These are phyloP conservation scores for Flaveria brownii DNA, from an alignment of 129 eudicot species.

Conservation along the genomic window DNA sequence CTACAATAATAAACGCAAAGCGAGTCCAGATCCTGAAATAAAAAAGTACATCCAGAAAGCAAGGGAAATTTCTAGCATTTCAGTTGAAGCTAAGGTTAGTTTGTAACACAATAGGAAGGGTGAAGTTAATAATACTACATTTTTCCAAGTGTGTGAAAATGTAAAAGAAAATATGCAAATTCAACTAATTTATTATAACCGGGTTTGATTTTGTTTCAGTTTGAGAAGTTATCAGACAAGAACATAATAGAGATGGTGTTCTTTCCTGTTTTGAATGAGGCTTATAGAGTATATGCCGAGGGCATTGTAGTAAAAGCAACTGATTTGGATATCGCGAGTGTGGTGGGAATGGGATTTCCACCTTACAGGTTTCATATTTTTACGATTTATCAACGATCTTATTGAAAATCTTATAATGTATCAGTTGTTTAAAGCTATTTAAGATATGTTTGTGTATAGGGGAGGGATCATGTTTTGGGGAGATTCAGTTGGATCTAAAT, in stretches of 20 bases:
- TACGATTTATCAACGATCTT: background rate
- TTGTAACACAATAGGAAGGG: background rate
- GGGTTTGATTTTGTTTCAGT: conserved; percentile 39
- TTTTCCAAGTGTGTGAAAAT: background rate
- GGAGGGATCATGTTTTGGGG: conserved; percentile 98
- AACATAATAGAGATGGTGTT: conserved; percentile 88
- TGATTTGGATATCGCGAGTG: conserved; percentile 81
- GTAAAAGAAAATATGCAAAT: background rate
- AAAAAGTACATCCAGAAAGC: conserved; percentile 76
- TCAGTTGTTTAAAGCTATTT: background rate
- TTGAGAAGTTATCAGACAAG: conserved; percentile 74
- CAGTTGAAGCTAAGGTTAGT: conserved; percentile 79
- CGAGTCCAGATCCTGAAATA: conserved; percentile 84
- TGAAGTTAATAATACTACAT: conserved; percentile 2
- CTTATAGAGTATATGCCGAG: conserved; percentile 86
- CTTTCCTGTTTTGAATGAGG: conserved; percentile 94
- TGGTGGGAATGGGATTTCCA: conserved; percentile 98
- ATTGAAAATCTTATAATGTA: background rate
- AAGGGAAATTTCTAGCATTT: conserved; percentile 69
- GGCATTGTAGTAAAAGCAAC: conserved; percentile 89
- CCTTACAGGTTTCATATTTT: conserved; percentile 74
- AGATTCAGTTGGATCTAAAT: conserved; percentile 79
- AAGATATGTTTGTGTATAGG: conserved; percentile 34
- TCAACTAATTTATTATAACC: background rate
- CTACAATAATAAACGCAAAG: conserved; percentile 75